Base-by-base conservation (phyloP, 129 eudicot species). In the Daucus carota region DNA sequence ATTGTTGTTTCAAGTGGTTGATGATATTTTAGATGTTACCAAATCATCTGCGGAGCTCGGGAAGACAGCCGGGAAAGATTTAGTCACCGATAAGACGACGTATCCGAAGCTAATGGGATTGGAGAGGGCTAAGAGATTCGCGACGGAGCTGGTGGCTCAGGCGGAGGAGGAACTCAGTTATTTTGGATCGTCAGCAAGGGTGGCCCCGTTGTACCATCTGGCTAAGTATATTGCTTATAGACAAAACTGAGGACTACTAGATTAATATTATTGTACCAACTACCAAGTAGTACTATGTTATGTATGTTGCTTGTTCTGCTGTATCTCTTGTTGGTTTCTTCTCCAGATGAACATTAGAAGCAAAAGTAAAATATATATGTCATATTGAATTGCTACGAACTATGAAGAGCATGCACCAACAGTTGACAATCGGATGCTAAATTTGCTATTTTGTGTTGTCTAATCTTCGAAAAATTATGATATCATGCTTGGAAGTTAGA, bases 41-140 rank as follows among this genome's bases (percentile, higher is more conserved):
- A 52, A 52, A 24, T 75, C 78, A 8, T 52, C 70, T 0, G 50
- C 36, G 38, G 78, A 75, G 6, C 42, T 75, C 70, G 78, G 78
- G 2, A 59, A 59, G 36, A 75, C 78, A 5, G 78, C 78, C 3
- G 50, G 78, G 14, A 75, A 75, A 42, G 78, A 75, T 42, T 75
- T 75, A 14, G 71, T 11, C 20, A 40, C 36, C 1, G 70, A 75
- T 24, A 75, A 75, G 36, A 22, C 69, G 0, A 75, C 78, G 15
- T 75, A 52, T 75, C 78, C 77, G 32, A 75, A 75, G 52, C 70
- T 75, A n/a, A 75, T 75, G 78, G 78, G 78, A 0, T 8, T 75
- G 16, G 50, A 54, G 6, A 59, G 70, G 47, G 69, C 70, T n/a
- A 75, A 59, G 54, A 28, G 59, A 11, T 75, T 75, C 10, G 78